Percentiles rank a stretch among this genome's conserved stretches.
phyloP scores from a whole-genome alignment of 768 basidiomycete species.

The Lactifluus hygrophoroides region DNA sequence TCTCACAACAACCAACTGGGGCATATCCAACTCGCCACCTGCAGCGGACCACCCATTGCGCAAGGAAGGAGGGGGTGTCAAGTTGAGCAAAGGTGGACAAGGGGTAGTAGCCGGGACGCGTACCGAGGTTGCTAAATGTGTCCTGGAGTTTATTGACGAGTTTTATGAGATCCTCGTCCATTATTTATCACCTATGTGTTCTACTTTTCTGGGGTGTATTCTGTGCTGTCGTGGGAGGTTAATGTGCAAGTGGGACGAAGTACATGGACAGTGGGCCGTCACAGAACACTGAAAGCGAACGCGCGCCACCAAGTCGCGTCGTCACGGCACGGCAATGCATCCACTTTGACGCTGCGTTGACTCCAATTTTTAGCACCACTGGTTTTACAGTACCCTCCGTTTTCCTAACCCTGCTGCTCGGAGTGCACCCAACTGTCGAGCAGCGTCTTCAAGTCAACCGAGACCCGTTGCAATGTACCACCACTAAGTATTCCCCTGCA shows the following conservation, averaged over 20 bases:
- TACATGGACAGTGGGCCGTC: background rate
- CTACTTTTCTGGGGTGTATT: too few species aligned
- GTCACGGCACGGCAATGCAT: constrained; percentile 10
- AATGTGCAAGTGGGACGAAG: too few species aligned
- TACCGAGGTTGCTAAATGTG: constrained; percentile 82
- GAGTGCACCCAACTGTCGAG: constrained; percentile 98
- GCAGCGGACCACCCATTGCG: background rate
- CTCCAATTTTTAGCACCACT: too few species aligned
- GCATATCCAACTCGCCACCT: constrained; percentile 92
- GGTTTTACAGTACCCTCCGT: too few species aligned
- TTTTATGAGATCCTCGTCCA: constrained; percentile 93
- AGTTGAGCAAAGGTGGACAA: constrained; percentile 11
- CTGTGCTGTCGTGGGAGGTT: too few species aligned
- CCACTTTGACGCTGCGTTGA: too few species aligned
- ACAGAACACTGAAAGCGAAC: too few species aligned
- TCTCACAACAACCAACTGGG: constrained; percentile 79
- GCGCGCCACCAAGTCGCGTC: constrained; percentile 9
- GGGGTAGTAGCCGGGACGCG: constrained; percentile 25
- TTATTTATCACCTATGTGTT: too few species aligned
- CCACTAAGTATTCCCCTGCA: too few species aligned
- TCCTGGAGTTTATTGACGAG: constrained; percentile 95
- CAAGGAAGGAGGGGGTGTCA: background rate
- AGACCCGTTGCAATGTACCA: too few species aligned
- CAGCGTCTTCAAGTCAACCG: too few species aligned
- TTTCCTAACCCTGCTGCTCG: constrained; percentile 95